Evolutionary conservation across 1,284 basidiomycete genomes (phyloP).

Genomic region (Fomes fomentarius): DNA sequence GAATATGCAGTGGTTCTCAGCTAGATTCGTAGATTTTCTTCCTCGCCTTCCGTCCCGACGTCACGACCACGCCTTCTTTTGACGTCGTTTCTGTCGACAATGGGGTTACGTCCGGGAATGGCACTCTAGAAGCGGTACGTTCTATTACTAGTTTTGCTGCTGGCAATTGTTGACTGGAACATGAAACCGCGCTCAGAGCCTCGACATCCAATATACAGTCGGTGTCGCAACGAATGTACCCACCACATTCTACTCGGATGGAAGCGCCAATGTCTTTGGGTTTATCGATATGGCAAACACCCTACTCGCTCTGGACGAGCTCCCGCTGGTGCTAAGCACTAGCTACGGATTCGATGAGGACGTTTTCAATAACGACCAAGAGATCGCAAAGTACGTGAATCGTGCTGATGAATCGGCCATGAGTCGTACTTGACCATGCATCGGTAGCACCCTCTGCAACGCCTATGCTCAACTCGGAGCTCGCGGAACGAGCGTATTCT

Average conservation of each 20-base stretch:
- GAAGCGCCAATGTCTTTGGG: constrained; percentile 18
- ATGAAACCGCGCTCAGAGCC: constrained; percentile 33
- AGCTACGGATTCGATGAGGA: constrained; percentile 57
- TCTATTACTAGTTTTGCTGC: constrained; percentile 32
- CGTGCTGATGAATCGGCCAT: background rate
- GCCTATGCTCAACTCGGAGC: constrained; percentile 48
- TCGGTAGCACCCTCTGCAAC: constrained; percentile 11
- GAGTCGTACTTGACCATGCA: background rate
- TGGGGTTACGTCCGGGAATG: background rate
- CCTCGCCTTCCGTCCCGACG: constrained; percentile 49
- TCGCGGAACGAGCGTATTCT: constrained; percentile 59
- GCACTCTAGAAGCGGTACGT: constrained; percentile 21
- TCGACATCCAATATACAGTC: constrained; percentile 66
- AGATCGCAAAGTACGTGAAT: constrained; percentile 54
- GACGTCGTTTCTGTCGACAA: constrained; percentile 1
- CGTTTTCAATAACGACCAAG: constrained; percentile 31
- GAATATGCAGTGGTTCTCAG: constrained; percentile 46
- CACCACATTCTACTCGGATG: constrained; percentile 20
- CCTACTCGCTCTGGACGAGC: constrained; percentile 31
- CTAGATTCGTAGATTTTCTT: constrained; percentile 52
- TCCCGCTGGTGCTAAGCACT: constrained; percentile 37
- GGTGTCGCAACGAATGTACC: constrained; percentile 56
- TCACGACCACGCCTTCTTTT: constrained; percentile 26
- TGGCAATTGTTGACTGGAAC: background rate
- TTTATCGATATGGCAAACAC: constrained; percentile 35